Conservation (phyloP, 148 eudicot genomes). For the Persicaria maculosa region DNA sequence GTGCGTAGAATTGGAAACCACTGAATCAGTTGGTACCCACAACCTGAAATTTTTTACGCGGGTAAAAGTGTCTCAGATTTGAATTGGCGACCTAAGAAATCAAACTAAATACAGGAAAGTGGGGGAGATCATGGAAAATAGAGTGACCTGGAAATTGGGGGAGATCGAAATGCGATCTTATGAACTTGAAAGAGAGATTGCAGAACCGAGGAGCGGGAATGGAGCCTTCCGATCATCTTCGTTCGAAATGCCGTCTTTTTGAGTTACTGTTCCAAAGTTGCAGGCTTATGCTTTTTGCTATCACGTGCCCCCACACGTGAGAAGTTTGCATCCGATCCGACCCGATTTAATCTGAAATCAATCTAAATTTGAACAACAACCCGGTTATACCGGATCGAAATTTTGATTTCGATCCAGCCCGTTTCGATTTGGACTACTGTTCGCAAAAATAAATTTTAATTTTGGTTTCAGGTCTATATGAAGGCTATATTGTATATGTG, state of each 20-base stretch:
- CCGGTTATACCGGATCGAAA: too few relatives aligned
- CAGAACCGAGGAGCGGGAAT: constrained; percentile 27
- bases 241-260: neutral
- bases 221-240: constrained; percentile 34
- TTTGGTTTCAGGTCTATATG: too few relatives aligned
- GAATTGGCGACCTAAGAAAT: neutral
- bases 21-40: neutral
- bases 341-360: too few relatives aligned
- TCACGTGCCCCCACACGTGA: too few relatives aligned
- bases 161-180: neutral
- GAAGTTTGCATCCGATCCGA: too few relatives aligned
- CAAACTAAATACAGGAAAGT: neutral
- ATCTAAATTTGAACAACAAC: too few relatives aligned
- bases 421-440: too few relatives aligned
- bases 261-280: neutral
- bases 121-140: neutral
- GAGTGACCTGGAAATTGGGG: constrained; percentile 7
- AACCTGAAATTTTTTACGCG: neutral
- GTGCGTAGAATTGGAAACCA: neutral
- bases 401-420: too few relatives aligned
- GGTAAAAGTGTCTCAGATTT: neutral
- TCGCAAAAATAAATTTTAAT: too few relatives aligned
- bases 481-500: too few relatives aligned
- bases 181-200: constrained; percentile 21
- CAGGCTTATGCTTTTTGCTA: too few relatives aligned